Evolutionary conservation across 179 eudicot genomes (phyloP).

Genomic region (Nepenthes alata): DNA sequence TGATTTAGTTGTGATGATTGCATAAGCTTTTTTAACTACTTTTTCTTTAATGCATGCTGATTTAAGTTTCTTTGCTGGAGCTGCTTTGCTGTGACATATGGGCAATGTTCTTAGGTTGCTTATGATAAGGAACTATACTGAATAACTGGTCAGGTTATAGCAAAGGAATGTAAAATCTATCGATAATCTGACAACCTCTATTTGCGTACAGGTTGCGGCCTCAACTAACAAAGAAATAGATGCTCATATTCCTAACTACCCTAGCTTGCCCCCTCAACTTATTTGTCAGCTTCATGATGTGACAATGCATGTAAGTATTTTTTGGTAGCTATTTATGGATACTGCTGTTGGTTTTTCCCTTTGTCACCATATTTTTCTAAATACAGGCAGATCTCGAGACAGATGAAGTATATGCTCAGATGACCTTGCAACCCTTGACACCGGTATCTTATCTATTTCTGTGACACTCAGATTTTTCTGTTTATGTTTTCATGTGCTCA

Average conservation of each 20-base stretch:
- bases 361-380: not conserved
- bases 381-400: constrained; percentile 71
- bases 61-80: no score
- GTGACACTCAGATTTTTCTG: not conserved
- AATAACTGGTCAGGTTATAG: no score
- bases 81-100: no score
- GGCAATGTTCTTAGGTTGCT: no score
- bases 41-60: no score
- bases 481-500: not conserved
- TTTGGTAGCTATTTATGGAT: not conserved
- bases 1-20: no score
- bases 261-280: constrained; percentile 82
- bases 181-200: not conserved
- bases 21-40: no score
- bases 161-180: no score
- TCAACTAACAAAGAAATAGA: constrained; percentile 84
- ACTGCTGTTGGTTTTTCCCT: not conserved
- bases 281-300: constrained; percentile 93
- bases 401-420: constrained; percentile 64
- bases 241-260: constrained; percentile 75
- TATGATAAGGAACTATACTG: no score
- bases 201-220: constrained; percentile 63
- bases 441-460: constrained; percentile 21
- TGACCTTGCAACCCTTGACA: constrained; percentile 57
- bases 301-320: constrained; percentile 73